Evolutionary conservation across 2,329 filamentous ascomycete species (phyloP).

Genomic region (Sporothrix protearum): DNA sequence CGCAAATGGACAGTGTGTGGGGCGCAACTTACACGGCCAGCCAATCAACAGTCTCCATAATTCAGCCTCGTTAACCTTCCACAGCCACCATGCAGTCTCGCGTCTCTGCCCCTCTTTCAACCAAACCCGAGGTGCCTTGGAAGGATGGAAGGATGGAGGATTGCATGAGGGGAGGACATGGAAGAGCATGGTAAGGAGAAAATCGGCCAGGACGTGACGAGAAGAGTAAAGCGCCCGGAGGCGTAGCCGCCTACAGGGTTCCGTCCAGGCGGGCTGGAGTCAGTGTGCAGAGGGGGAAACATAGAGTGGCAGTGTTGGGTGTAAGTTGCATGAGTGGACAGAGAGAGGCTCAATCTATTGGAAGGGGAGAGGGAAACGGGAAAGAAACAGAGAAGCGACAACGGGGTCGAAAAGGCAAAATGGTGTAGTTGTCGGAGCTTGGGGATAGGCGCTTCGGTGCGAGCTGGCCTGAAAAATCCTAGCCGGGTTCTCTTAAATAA

Average conservation of each 20-base stretch:
- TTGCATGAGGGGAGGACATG: not conserved
- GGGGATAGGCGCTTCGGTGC: not conserved
- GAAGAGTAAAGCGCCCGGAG: not conserved
- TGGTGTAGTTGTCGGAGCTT: not conserved
- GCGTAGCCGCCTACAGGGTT: not conserved
- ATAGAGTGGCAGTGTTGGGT: not conserved
- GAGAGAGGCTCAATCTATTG: not conserved
- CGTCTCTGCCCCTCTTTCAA: constrained; percentile 17
- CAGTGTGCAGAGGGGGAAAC: not conserved
- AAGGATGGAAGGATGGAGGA: not conserved
- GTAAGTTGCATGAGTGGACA: not conserved
- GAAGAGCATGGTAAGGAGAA: not conserved
- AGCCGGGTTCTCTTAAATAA: too few relatives aligned
- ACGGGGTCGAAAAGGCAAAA: not conserved
- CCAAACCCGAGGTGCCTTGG: constrained; percentile 11
- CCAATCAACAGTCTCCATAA: not conserved
- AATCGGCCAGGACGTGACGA: not conserved
- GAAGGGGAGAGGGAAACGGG: not conserved
- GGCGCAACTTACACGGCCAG: constrained; percentile 1
- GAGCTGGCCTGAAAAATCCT: not conserved
- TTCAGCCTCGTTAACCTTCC: constrained; percentile 16
- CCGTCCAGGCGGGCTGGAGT: not conserved
- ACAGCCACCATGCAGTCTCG: constrained; percentile 20
- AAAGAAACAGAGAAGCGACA: not conserved
- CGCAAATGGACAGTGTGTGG: not conserved